Base-by-base conservation (phyloP, 257 asterid genomes). In the Phtheirospermum japonicum region DNA sequence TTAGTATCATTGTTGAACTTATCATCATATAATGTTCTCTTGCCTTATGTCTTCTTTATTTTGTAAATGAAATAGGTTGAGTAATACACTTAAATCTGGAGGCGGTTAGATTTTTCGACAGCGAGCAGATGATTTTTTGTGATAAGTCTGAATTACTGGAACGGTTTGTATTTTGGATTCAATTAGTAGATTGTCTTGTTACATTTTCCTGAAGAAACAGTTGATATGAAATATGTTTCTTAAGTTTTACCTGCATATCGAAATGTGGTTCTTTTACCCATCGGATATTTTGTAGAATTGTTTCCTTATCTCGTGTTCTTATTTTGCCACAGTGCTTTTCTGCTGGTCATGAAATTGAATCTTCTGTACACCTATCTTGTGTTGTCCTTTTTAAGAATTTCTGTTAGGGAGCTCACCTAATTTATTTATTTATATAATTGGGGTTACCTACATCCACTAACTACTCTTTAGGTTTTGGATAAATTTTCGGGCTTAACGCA, bases 11-110 rank as follows among this genome's bases (percentile, higher is more conserved):
- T 54, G 0, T 16, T 0, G 2, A 39, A 42, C 58, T 12, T 5
- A 60, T 42, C 32, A 9, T 32, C 11, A 9, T 33, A 11, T 40
- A 5, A 4, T 4, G 33, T 43, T 67, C 56, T 19, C 52, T 57
- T 52, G 17, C 63, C 57, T 68, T 63, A 50, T 14, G 4, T 14
- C 59, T 62, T 26, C 51, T 45, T 2, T 60, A 26, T 30, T 16
- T 37, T 32, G 30, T 34, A 31, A n/a, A 53, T 67, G 19, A 19
- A 67, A 61, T 59, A 88, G 96, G 96, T 77, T 89, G 87, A 89
- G 96, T 64, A 79, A 83, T 77, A 86, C 90, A 12, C 94, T 89
- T 30, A 86, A 86, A 71, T 69, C 95, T 9, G 87, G 95, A 55
- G 90, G 96, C 63, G 78, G 83, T 61, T 88, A 50, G 56, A 51